Percentiles rank a stretch among this genome's conserved stretches.
Conservation (phyloP, 352 stramenopile genomes). For the Thraustochytrium sp. region DNA sequence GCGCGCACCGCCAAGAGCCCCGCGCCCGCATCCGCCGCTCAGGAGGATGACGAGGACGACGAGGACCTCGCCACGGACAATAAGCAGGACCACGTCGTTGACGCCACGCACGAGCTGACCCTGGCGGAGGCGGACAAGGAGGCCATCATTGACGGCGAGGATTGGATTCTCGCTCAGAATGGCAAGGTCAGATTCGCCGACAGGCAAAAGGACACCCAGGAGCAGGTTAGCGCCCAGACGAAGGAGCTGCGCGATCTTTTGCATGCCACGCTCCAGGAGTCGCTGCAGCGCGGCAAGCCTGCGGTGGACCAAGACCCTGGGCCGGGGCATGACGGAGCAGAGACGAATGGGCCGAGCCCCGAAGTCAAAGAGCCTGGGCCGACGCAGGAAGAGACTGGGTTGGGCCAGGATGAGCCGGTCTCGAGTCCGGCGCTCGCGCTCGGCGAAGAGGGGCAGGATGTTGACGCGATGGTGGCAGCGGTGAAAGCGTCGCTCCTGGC, state of each 20-base stretch:
- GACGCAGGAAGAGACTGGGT: too few species aligned
- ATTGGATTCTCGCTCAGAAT: not conserved
- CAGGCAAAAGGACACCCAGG: not conserved
- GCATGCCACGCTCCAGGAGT: too few species aligned
- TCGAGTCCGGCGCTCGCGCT: too few species aligned
- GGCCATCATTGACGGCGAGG: not conserved
- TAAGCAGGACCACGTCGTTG: not conserved
- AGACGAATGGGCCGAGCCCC: too few species aligned
- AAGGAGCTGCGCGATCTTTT: not conserved
- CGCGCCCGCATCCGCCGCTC: not conserved
- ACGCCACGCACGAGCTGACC: not conserved
- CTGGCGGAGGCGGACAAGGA: not conserved
- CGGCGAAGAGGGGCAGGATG: too few species aligned
- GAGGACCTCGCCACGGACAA: not conserved
- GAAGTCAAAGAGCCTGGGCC: too few species aligned
- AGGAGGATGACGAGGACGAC: not conserved
- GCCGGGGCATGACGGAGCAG: too few species aligned
- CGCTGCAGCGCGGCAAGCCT: too few species aligned
- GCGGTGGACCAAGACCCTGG: too few species aligned
- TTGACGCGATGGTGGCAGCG: too few species aligned
- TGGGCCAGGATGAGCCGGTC: too few species aligned
- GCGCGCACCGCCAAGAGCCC: not conserved
- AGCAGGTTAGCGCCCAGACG: not conserved
- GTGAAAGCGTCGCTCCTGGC: too few species aligned
- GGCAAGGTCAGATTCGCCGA: not conserved